A percentile compares a stretch with the other conserved stretches of the same genome.
These are phyloP conservation scores for Telfairia occidentalis DNA, from an alignment of 331 rosid species.

Conservation along the genomic window DNA sequence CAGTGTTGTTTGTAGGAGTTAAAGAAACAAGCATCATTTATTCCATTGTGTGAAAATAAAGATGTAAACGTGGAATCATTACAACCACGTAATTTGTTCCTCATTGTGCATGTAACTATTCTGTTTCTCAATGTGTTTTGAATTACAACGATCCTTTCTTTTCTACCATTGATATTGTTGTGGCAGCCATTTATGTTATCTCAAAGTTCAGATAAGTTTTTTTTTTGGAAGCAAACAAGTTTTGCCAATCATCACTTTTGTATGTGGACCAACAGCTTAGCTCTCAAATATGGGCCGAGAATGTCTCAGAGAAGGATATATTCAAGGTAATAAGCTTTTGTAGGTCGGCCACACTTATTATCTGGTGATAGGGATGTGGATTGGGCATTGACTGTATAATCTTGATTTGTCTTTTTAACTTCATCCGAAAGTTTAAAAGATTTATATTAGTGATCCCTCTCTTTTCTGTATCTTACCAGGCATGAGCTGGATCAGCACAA, in stretches of 20 bases:
- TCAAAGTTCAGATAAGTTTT: background rate
- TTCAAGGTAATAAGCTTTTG: background rate
- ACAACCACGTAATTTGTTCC: background rate
- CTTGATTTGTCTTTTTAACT: background rate
- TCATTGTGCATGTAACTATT: too few species aligned
- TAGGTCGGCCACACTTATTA: background rate
- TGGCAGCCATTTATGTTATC: background rate
- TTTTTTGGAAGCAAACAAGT: background rate
- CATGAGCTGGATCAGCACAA: background rate
- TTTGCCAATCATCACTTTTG: background rate
- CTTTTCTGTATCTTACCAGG: background rate
- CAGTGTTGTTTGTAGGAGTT: background rate
- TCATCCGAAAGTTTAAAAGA: background rate
- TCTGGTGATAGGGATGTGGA: background rate
- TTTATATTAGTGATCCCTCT: background rate
- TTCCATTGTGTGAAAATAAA: background rate
- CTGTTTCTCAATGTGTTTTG: too few species aligned
- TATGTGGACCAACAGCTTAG: constrained; percentile 5
- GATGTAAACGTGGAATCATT: background rate
- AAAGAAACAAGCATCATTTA: background rate
- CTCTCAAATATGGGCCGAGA: background rate
- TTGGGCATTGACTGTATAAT: background rate
- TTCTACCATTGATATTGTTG: background rate
- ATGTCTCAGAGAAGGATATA: background rate
- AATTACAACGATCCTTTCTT: background rate